Evolutionary conservation across 148 eudicot species (phyloP).

Genomic region (Camellia sinensis): DNA sequence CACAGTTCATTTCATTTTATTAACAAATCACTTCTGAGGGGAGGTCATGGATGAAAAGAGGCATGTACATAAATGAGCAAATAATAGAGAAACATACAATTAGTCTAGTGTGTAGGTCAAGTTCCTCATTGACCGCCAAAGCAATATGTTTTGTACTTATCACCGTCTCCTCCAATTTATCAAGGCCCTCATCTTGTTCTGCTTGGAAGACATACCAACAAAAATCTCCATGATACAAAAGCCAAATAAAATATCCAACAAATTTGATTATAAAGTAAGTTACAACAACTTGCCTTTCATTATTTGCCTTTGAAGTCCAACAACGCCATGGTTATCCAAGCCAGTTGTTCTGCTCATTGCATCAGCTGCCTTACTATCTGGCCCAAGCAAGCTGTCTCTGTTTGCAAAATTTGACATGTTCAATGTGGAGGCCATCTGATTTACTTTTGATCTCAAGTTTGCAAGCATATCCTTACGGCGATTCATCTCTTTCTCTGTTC

Average conservation of each 20-base stretch:
- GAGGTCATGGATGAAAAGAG: not conserved
- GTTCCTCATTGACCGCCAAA: slow-evolving; percentile 91
- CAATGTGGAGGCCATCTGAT: slow-evolving; percentile 83
- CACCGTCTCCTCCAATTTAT: slow-evolving; percentile 81
- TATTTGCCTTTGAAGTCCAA: slow-evolving; percentile 80
- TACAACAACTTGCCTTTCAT: slow-evolving; percentile 69
- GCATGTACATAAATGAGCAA: slow-evolving; percentile 2
- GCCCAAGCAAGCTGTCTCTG: slow-evolving; percentile 90
- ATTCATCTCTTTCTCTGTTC: slow-evolving; percentile 84
- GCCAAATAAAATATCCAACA: not conserved
- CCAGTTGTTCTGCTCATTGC: slow-evolving; percentile 66
- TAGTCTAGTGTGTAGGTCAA: slow-evolving; percentile 75
- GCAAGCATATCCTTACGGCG: slow-evolving; percentile 71
- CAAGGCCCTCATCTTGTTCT: slow-evolving; percentile 99
- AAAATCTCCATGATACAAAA: slow-evolving; percentile 1
- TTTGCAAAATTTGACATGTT: slow-evolving; percentile 83
- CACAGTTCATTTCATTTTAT: not conserved
- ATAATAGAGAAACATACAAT: slow-evolving; percentile 42
- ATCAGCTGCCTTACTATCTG: slow-evolving; percentile 73
- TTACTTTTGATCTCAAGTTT: slow-evolving; percentile 75
- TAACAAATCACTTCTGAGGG: not conserved
- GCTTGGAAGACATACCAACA: slow-evolving; percentile 28
- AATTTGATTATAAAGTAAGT: slow-evolving; percentile 2
- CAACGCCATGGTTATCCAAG: slow-evolving; percentile 75
- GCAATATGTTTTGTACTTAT: slow-evolving; percentile 92